Percentiles rank a stretch among this genome's conserved stretches.
These are phyloP conservation scores for Dendrobium huoshanense DNA, from an alignment of 106 monocot species.

Conservation along the genomic window DNA sequence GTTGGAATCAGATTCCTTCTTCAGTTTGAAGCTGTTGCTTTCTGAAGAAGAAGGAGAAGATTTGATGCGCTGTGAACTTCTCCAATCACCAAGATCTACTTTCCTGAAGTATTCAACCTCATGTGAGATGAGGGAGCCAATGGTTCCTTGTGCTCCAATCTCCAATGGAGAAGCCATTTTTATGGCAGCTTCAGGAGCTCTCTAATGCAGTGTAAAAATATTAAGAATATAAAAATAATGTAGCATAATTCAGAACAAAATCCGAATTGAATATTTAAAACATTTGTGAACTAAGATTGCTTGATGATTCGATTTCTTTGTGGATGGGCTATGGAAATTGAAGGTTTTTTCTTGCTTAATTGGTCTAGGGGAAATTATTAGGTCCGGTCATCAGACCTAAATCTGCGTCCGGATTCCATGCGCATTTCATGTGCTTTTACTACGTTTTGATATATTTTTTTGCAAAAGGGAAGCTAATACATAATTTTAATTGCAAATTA, in stretches of 20 bases:
- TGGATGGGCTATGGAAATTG: not conserved
- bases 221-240: too few species aligned
- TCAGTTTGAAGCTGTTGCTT: not conserved
- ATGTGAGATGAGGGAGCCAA: not conserved
- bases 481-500: too few species aligned
- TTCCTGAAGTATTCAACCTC: slow-evolving; percentile 1
- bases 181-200: not conserved
- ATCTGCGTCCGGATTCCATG: too few species aligned
- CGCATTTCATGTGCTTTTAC: too few species aligned
- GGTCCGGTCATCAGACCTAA: too few species aligned
- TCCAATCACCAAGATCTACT: not conserved
- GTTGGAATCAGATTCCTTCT: not conserved
- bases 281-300: too few species aligned
- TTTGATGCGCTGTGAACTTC: not conserved
- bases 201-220: not conserved
- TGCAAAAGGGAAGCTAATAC: too few species aligned
- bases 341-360: not conserved
- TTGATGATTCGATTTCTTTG: too few species aligned
- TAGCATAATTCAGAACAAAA: too few species aligned
- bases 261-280: too few species aligned
- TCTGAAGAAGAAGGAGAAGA: not conserved
- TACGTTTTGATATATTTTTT: too few species aligned
- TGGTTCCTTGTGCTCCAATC: not conserved
- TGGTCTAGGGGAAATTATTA: too few species aligned
- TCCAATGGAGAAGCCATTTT: not conserved